These are phyloP conservation scores for Acorus gramineus DNA, from an alignment of 106 monocot genomes.

Conservation along the genomic window DNA sequence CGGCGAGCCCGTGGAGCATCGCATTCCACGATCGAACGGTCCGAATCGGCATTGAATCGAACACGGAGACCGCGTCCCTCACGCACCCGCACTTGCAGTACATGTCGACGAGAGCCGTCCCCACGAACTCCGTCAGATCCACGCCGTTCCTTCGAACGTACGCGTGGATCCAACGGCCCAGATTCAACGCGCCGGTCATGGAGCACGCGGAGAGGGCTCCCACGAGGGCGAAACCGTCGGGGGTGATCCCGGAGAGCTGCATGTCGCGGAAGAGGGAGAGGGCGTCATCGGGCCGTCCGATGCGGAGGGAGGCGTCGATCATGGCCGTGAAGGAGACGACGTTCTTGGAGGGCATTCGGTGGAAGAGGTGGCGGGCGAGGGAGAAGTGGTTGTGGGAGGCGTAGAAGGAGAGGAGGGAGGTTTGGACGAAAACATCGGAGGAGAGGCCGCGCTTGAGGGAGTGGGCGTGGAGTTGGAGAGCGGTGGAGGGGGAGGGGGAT, in stretches of 20 bases:
- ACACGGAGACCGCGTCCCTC: background rate
- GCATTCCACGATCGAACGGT: conserved; percentile 13
- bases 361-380: conserved; percentile 14
- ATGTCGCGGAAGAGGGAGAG: conserved; percentile 14
- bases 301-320: conserved; percentile 7
- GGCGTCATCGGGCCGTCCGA: conserved; percentile 7
- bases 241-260: background rate
- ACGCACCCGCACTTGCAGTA: conserved; percentile 20
- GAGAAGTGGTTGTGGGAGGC: conserved; percentile 1
- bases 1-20: conserved; percentile 10
- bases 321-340: conserved; percentile 23
- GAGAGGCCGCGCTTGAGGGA: too few species aligned
- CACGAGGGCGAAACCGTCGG: conserved; percentile 18
- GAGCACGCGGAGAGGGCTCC: conserved; percentile 15
- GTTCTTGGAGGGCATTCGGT: conserved; percentile 8
- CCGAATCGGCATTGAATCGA: background rate
- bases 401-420: background rate
- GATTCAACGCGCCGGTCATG: background rate
- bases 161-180: conserved; percentile 16
- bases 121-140: background rate
- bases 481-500: too few species aligned
- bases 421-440: too few species aligned
- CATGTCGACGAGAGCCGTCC: conserved; percentile 20
- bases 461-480: too few species aligned
- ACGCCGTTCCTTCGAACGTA: conserved; percentile 5